Conservation (phyloP, 2,329 filamentous ascomycete genomes). For the Fusarium liriodendri region DNA sequence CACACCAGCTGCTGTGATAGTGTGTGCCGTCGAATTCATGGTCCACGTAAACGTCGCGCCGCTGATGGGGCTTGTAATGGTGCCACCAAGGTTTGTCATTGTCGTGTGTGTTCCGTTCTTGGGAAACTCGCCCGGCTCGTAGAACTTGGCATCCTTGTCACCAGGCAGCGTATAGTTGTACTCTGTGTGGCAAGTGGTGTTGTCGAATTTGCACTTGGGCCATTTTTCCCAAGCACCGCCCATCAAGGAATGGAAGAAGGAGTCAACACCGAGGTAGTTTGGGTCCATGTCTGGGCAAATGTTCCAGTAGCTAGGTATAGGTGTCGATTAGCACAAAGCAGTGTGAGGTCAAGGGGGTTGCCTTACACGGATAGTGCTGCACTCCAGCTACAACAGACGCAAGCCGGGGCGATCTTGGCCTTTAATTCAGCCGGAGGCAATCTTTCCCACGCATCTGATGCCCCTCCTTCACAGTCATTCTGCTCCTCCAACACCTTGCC, state of each 20-base stretch:
- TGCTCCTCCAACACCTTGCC: not conserved
- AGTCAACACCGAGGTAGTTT: not conserved
- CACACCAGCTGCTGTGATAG: not conserved
- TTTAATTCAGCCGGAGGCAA: not conserved
- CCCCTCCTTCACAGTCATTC: not conserved
- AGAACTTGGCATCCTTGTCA: conserved; percentile 1
- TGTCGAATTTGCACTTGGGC: not conserved
- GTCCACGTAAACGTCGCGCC: conserved; percentile 4
- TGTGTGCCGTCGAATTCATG: not conserved
- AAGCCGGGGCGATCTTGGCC: not conserved
- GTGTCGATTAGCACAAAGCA: not conserved
- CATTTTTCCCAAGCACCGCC: not conserved
- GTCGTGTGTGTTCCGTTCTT: conserved; percentile 5
- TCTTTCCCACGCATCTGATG: not conserved
- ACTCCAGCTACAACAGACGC: conserved; percentile 1
- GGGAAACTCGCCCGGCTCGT: not conserved
- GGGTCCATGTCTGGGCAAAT: conserved; percentile 7
- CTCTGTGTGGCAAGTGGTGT: not conserved
- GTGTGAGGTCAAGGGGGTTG: not conserved
- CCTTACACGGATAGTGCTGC: not conserved
- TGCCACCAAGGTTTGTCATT: not conserved
- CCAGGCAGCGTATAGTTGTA: conserved; percentile 3
- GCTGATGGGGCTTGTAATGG: not conserved
- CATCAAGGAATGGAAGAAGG: not conserved
- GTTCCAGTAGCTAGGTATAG: not conserved